Conservation (phyloP, 2,329 filamentous ascomycete species). For the Ambrosiella cleistominuta region DNA sequence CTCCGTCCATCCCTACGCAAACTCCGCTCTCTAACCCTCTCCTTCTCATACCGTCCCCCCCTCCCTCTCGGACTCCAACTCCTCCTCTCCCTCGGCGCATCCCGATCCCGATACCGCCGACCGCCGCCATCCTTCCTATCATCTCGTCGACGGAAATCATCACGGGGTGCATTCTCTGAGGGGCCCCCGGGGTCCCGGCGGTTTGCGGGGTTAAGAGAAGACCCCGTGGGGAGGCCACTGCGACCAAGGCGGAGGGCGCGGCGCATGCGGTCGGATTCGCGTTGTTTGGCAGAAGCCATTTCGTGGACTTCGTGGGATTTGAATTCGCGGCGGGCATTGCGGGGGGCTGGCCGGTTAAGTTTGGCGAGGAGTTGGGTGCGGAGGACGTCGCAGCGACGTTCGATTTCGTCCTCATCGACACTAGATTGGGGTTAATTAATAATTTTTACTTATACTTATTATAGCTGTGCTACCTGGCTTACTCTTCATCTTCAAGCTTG, state of each 20-base stretch:
- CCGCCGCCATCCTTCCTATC: background rate
- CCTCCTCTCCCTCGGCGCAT: slow-evolving; percentile 2
- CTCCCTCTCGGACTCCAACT: background rate
- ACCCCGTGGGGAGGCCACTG: background rate
- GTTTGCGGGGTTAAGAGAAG: background rate
- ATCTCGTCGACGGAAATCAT: background rate
- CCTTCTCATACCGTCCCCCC: background rate
- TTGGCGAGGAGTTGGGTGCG: slow-evolving; percentile 25
- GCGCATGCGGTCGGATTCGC: slow-evolving; percentile 77
- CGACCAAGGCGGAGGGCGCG: slow-evolving; percentile 45
- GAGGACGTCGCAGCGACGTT: slow-evolving; percentile 34
- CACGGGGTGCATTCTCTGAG: background rate
- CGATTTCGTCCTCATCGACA: slow-evolving; percentile 79
- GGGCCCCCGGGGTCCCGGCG: background rate
- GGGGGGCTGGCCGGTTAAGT: slow-evolving; percentile 18
- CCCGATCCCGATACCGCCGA: slow-evolving; percentile 10
- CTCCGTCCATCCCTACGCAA: background rate
- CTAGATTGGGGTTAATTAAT: slow-evolving; percentile 22
- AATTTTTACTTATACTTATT: background rate
- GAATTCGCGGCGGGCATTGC: slow-evolving; percentile 35
- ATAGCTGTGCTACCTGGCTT: slow-evolving; percentile 16
- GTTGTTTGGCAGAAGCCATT: slow-evolving; percentile 86
- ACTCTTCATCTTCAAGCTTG: slow-evolving; percentile 79
- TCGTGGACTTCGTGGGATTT: slow-evolving; percentile 95
- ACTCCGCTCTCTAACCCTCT: background rate